Evolutionary conservation across 768 basidiomycete genomes (phyloP), one percentile per base, ranked within the genome.

Genomic region (Hydnomerulius pinastri): DNA sequence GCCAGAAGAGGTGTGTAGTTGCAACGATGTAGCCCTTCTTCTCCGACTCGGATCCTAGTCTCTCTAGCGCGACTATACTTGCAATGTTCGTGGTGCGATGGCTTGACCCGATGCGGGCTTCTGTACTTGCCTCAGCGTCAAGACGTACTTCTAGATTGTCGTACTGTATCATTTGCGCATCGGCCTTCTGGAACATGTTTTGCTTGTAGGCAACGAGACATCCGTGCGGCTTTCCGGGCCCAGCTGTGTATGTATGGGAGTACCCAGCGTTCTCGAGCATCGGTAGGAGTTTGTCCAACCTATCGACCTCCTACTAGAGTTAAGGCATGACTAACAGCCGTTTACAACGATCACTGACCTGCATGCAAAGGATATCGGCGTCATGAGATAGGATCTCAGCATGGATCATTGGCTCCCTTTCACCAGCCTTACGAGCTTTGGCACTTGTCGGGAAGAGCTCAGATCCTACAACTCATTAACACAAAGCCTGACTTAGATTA

Each of bases 1-100:
- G 93, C 95, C 95, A 98, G 68, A 97, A 98, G 20, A 96, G 73
- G 72, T 98, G 95, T 0, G 94, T 94, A 1, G 95, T 97, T 3
- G 83, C 91, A 12, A 95, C 71, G 33, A 96, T 71, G 28, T 92
- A 67, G 4, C 93, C 91, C 32, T 73, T 69, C 6, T 62, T 32
- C 13, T 38, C 40, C 51, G 35, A 46, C 23, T 70, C 59, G 13
- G 73, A 58, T 8, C 67, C 69, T 6, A 71, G 64, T 38, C 71
- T 71, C 56, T 75, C 72, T 45, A 98, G 71, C 1, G 86, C 87
- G 17, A 90, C 78, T 24, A 98, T 66, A 42, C 81, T 78, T 3
- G 80, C 92, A 43, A 97, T 85, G 63, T 97, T 98, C 66, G 74
- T 88, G 2, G 92, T 94, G 27, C 67, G 71, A 63, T 86, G 87